Evolutionary conservation across 768 basidiomycete species (phyloP), one percentile per base, ranked within the genome.

Genomic region (Serendipita sp.): DNA sequence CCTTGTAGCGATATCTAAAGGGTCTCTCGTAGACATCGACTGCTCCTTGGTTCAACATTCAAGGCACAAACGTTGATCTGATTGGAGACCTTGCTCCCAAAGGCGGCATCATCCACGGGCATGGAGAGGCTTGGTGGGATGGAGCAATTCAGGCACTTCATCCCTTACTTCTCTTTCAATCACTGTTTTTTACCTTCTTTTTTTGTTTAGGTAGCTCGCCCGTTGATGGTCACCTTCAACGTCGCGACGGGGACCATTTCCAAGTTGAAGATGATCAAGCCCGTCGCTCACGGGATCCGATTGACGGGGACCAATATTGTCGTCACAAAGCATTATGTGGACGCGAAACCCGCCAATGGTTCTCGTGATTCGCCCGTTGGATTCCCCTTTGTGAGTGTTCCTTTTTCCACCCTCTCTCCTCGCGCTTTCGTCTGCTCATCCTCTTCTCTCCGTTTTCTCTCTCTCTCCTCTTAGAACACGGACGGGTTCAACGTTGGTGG

Each of bases 71-170:
- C 63, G 72, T 79, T 34, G 66, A 71, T 31, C 73, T 76, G 61
- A 71, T 75, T 31, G 78, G 77, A 9, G 74, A 74, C 3, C 69
- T 72, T 44, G 71, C 76, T 50, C 70, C 70, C 30, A 68, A 75
- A 33, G 75, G 73, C 67, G 78, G 77, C 1, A 69, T 72, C 62
- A 75, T 78, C 69, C 70, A 79, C 48, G 75, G 77, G 30, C 75
- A 75, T 63, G 77, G 79, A 17, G 75, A 79, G 64, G 75, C 77
- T 64, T 79, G 77, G 77, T 79, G 78, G 77, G 73, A 78, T 62
- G 69, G 73, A 58, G 76, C 75, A 28, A 76, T 75, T 61, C 69
- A 71, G 43, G 77, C 77, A 60, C 60, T 74, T 67, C 61, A 66
- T n/a, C 43, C 22, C 17, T 33, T 42, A 50, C 61, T 33, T 56